A percentile compares a stretch with the other conserved stretches of the same genome.
phyloP scores from a whole-genome alignment of 2,329 filamentous ascomycete genomes.

The Ascochyta rabiei region DNA sequence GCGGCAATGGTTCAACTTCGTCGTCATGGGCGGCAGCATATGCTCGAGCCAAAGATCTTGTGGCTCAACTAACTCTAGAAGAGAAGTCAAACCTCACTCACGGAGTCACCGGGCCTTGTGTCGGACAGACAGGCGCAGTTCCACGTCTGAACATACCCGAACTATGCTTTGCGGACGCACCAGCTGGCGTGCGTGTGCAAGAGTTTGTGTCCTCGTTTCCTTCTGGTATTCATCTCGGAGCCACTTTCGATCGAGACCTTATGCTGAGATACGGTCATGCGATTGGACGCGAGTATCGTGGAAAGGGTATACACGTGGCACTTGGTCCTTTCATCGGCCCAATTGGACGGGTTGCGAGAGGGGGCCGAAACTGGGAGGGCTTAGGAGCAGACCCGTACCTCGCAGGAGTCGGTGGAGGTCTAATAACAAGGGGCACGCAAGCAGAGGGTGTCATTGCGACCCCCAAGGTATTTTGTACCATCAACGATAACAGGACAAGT shows the following conservation, averaged over 20 bases:
- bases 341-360: slow-evolving; percentile 71
- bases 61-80: slow-evolving; percentile 49
- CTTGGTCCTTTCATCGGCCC: slow-evolving; percentile 74
- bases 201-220: slow-evolving; percentile 42
- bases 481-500: too few relatives aligned
- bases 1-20: slow-evolving; percentile 31
- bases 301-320: slow-evolving; percentile 73
- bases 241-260: slow-evolving; percentile 73
- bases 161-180: slow-evolving; percentile 49
- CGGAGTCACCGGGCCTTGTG: slow-evolving; percentile 40
- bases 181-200: slow-evolving; percentile 41
- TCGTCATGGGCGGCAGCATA: slow-evolving; percentile 37
- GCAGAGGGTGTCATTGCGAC: slow-evolving; percentile 52
- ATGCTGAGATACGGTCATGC: slow-evolving; percentile 71
- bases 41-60: slow-evolving; percentile 47
- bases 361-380: slow-evolving; percentile 76
- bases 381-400: slow-evolving; percentile 73
- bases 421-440: slow-evolving; percentile 61
- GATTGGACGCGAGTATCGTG: slow-evolving; percentile 72
- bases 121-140: slow-evolving; percentile 46
- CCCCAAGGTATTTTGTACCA: slow-evolving; percentile 22
- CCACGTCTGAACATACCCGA: slow-evolving; percentile 46
- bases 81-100: slow-evolving; percentile 53
- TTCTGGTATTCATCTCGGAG: slow-evolving; percentile 56
- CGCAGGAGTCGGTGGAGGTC: slow-evolving; percentile 57